Evolutionary conservation across 2,329 filamentous ascomycete genomes (phyloP).

Genomic region (Colletotrichum camelliae): DNA sequence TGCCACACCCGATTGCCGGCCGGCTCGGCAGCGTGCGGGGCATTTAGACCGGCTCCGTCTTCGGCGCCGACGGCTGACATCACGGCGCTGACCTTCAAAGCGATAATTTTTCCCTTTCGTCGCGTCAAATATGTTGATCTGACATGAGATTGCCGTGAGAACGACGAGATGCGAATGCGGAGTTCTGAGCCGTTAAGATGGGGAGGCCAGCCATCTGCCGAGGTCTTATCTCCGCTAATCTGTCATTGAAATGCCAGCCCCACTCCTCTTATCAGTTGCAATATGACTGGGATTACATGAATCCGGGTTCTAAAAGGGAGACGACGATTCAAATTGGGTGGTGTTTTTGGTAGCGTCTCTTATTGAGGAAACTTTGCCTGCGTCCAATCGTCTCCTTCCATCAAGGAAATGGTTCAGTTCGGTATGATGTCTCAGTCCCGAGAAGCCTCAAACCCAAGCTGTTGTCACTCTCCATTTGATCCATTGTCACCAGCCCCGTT

Average conservation of each 20-base stretch:
- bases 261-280: neutral
- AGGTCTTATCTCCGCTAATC: neutral
- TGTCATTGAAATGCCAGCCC: neutral
- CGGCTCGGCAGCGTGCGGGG: neutral
- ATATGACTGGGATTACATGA: neutral
- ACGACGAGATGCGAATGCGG: neutral
- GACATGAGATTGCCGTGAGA: neutral
- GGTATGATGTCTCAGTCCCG: neutral
- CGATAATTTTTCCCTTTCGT: rapidly evolving
- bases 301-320: neutral
- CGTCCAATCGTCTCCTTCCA: neutral
- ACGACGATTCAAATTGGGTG: neutral
- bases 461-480: neutral
- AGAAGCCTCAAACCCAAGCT: neutral
- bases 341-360: neutral
- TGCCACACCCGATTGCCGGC: neutral
- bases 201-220: neutral
- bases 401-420: neutral
- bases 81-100: neutral
- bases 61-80: neutral
- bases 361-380: neutral
- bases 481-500: neutral
- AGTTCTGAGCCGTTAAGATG: neutral
- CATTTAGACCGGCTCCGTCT: neutral
- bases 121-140: no score